A percentile compares a stretch with the other conserved stretches of the same genome.
These are phyloP conservation scores for Millerozyma miso DNA, from an alignment of 805 yeast genomes.

Conservation along the genomic window DNA sequence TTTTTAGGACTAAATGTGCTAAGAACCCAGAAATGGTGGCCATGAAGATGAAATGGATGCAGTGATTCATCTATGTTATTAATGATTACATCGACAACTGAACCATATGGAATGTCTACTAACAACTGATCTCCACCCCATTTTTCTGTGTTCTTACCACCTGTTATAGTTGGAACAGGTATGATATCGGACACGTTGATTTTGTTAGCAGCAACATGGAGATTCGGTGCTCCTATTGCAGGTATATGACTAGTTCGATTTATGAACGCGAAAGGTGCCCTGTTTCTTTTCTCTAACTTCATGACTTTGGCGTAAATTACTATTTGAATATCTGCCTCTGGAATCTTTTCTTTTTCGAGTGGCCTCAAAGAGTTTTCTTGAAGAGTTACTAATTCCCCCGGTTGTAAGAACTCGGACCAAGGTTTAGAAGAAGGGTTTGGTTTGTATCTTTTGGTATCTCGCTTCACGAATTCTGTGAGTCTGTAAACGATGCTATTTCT, in stretches of 20 bases:
- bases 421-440: neutral
- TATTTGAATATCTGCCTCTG: slow-evolving; percentile 10
- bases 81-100: slow-evolving; percentile 3
- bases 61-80: slow-evolving; percentile 5
- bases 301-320: neutral
- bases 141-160: neutral
- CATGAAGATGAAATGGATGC: slow-evolving; percentile 7
- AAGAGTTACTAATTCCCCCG: slow-evolving; percentile 18
- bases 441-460: neutral
- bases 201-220: neutral
- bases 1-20: slow-evolving; percentile 1
- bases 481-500: neutral
- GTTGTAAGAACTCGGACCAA: neutral
- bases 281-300: slow-evolving; percentile 3
- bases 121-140: slow-evolving; percentile 5
- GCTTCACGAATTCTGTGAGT: neutral
- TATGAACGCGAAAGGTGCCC: slow-evolving; percentile 3
- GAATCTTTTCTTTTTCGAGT: slow-evolving; percentile 12
- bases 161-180: slow-evolving; percentile 2
- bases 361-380: slow-evolving; percentile 19
- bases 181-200: slow-evolving; percentile 1
- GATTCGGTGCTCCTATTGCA: slow-evolving; percentile 3
- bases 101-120: slow-evolving; percentile 1
- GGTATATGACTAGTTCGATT: slow-evolving; percentile 2
- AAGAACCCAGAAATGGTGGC: slow-evolving; percentile 8